These are phyloP conservation scores for Cladobotryum protrusum DNA, from an alignment of 2,329 filamentous ascomycete species.

Conservation along the genomic window DNA sequence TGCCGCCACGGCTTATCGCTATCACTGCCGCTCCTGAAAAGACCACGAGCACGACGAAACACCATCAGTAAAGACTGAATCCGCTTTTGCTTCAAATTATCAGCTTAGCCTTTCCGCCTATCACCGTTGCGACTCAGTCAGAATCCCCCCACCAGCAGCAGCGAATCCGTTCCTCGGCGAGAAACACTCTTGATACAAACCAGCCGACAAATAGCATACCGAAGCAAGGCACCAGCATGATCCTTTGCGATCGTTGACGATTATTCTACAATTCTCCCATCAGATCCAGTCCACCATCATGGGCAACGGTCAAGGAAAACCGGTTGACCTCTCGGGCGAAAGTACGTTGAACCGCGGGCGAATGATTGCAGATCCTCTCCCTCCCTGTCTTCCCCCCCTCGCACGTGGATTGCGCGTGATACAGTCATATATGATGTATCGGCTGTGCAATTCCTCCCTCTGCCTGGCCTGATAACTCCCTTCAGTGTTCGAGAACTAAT, in stretches of 20 bases:
- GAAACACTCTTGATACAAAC: neutral
- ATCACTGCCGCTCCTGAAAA: no score
- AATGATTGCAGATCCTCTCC: slow-evolving; percentile 2
- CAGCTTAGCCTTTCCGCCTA: no score
- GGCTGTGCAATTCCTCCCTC: neutral
- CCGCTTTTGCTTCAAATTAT: no score
- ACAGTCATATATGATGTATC: neutral
- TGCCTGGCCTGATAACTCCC: no score
- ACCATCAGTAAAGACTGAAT: no score
- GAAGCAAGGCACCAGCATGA: slow-evolving; percentile 18
- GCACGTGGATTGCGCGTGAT: slow-evolving; percentile 7
- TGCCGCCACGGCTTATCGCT: no score
- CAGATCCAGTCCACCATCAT: slow-evolving; percentile 54
- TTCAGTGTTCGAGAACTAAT: neutral
- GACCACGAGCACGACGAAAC: no score
- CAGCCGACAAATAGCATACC: neutral
- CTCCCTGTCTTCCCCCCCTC: slow-evolving; percentile 10
- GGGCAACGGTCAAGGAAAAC: slow-evolving; percentile 95
- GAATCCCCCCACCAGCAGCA: slow-evolving; percentile 1
- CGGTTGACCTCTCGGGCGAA: slow-evolving; percentile 87
- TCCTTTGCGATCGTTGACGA: slow-evolving; percentile 15
- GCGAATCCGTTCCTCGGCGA: slow-evolving; percentile 5
- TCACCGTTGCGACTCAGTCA: no score
- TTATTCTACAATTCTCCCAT: slow-evolving; percentile 17
- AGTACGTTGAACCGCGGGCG: slow-evolving; percentile 44